Evolutionary conservation across 2,329 filamentous ascomycete species (phyloP).

Genomic region (Scorias spongiosa): DNA sequence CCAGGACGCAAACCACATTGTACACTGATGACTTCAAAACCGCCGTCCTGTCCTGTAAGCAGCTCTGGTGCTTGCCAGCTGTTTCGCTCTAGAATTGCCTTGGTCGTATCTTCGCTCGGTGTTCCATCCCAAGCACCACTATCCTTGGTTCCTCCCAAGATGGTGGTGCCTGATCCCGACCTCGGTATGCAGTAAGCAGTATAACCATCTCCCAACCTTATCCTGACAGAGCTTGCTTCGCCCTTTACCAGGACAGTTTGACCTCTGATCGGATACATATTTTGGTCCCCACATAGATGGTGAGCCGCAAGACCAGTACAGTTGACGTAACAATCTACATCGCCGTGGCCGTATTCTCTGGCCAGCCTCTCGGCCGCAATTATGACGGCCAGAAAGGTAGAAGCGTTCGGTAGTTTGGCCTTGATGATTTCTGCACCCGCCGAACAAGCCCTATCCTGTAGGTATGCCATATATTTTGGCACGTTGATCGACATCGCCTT

Average conservation of each 20-base stretch:
- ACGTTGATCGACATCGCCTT: constrained; percentile 24
- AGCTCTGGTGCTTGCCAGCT: constrained; percentile 22
- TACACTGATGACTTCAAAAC: constrained; percentile 29
- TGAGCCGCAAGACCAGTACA: constrained; percentile 27
- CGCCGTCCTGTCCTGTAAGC: constrained; percentile 17
- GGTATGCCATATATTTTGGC: constrained; percentile 22
- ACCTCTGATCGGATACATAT: constrained; percentile 28
- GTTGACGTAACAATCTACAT: constrained; percentile 24
- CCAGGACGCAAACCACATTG: constrained; percentile 30
- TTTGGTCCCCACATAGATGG: constrained; percentile 20
- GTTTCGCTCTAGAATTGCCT: constrained; percentile 23
- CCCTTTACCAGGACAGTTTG: constrained; percentile 32
- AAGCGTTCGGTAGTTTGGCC: constrained; percentile 14
- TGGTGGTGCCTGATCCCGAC: constrained; percentile 24
- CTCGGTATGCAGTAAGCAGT: constrained; percentile 29
- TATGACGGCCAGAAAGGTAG: constrained; percentile 17
- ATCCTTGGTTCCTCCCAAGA: constrained; percentile 32
- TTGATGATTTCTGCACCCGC: constrained; percentile 17
- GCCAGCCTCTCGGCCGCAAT: constrained; percentile 11
- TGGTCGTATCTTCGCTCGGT: constrained; percentile 19
- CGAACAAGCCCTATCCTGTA: constrained; percentile 16
- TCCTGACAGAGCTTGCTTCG: constrained; percentile 20
- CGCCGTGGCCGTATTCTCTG: constrained; percentile 1
- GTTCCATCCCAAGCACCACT: constrained; percentile 20
- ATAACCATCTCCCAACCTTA: constrained; percentile 15